Percentiles rank a stretch among this genome's conserved stretches.
Conservation (phyloP, 169 alveolate genomes). For the Toxoplasma gondii region DNA sequence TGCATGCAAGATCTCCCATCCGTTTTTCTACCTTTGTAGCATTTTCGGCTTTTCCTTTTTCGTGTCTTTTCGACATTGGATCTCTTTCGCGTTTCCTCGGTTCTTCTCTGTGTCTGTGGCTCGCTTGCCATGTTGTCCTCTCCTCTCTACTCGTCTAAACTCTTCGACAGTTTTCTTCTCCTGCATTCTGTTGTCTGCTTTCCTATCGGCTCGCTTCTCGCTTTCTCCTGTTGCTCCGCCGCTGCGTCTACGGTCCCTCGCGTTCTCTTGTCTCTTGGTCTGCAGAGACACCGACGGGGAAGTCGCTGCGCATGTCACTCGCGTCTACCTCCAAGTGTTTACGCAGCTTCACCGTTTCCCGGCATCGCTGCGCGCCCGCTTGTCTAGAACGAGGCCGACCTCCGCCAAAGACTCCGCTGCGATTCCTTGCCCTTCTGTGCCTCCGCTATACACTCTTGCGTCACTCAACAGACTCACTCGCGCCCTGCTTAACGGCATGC, state of each 20-base stretch:
- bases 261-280: background rate
- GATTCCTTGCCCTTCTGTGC: background rate
- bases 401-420: background rate
- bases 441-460: background rate
- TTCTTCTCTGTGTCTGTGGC: background rate
- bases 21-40: no score
- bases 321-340: background rate
- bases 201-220: no score
- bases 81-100: background rate
- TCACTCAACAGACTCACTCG: background rate
- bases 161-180: no score
- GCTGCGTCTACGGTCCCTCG: background rate
- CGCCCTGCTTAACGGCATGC: background rate
- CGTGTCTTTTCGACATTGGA: background rate
- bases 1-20: no score
- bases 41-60: no score
- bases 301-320: background rate
- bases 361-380: background rate
- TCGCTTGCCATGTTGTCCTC: no score
- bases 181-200: no score
- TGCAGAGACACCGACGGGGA: background rate
- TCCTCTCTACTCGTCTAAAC: no score
- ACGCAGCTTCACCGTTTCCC: conserved; percentile 14
- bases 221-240: no score
- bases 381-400: background rate